These are phyloP conservation scores for Myrica gale DNA, from an alignment of 306 rosid species.

Conservation along the genomic window DNA sequence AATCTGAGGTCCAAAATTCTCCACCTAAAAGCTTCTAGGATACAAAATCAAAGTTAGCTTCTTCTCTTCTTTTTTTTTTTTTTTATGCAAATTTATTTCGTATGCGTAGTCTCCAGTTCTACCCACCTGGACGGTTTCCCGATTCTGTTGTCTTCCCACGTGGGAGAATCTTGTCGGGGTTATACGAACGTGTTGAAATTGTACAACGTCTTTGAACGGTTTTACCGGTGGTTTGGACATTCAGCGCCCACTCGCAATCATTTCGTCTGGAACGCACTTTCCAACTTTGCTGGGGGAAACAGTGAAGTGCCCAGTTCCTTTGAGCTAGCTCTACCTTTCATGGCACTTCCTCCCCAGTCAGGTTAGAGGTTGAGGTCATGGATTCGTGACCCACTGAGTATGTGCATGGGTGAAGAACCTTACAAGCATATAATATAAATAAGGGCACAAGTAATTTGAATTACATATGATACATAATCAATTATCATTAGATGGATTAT, in stretches of 20 bases:
- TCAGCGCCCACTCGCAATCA: neutral
- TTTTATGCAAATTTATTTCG: neutral
- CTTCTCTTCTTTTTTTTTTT: neutral
- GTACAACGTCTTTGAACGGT: neutral
- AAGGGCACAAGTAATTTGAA: no score
- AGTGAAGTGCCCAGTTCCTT: no score
- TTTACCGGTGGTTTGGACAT: neutral
- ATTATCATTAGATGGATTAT: no score
- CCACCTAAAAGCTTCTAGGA: conserved; percentile 29
- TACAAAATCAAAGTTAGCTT: conserved; percentile 34
- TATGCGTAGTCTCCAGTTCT: neutral
- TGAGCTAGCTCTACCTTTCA: no score
- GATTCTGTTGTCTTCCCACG: conserved; percentile 38
- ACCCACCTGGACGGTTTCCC: conserved; percentile 32
- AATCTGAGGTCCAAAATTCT: conserved; percentile 55
- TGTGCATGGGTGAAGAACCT: no score
- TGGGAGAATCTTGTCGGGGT: conserved; percentile 13
- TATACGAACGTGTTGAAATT: neutral
- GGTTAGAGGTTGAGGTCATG: no score
- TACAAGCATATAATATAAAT: no score
- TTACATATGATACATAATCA: no score
- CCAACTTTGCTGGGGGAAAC: neutral
- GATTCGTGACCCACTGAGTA: no score
- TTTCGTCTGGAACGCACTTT: neutral
- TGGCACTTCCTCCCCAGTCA: no score